Conservation (phyloP, 768 basidiomycete species). For the Pisolithus orientalis region DNA sequence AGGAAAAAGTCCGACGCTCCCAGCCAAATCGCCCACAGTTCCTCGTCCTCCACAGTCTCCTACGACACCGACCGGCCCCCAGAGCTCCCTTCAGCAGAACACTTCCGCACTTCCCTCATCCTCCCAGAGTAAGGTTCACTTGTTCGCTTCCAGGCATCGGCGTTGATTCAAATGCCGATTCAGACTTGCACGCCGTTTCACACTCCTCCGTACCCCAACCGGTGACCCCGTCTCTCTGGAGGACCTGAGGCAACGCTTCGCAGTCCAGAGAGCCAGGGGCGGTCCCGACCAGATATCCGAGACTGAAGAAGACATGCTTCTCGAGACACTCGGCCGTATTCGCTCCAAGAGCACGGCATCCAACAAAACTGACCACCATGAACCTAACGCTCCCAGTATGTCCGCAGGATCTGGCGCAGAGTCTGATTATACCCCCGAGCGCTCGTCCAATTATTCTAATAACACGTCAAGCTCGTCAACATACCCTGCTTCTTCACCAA, state of each 20-base stretch:
- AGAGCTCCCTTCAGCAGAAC: conserved; percentile 59
- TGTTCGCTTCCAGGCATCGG: conserved; percentile 7
- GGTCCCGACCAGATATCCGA: conserved; percentile 64
- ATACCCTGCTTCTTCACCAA: conserved; percentile 34
- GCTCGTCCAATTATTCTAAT: conserved; percentile 31
- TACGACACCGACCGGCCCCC: conserved; percentile 39
- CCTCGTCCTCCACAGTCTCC: conserved; percentile 23
- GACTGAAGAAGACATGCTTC: conserved; percentile 80
- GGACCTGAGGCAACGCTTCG: conserved; percentile 59
- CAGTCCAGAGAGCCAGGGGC: conserved; percentile 70
- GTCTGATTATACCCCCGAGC: conserved; percentile 27
- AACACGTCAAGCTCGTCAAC: conserved; percentile 27
- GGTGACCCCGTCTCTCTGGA: conserved; percentile 64
- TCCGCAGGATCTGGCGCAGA: conserved; percentile 15
- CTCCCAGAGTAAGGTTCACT: conserved; percentile 65
- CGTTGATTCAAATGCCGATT: conserved; percentile 10
- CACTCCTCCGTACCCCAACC: conserved; percentile 62
- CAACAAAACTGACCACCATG: conserved; percentile 12
- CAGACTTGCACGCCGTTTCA: conserved; percentile 80
- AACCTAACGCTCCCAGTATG: conserved; percentile 10
- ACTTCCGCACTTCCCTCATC: conserved; percentile 84
- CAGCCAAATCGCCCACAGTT: conserved; percentile 39
- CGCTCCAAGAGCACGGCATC: conserved; percentile 29
- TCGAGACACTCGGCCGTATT: conserved; percentile 62
- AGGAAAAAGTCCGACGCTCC: conserved; percentile 75